Evolutionary conservation across 1,284 basidiomycete genomes (phyloP).

Genomic region (Mycosarcoma mackinlayi): DNA sequence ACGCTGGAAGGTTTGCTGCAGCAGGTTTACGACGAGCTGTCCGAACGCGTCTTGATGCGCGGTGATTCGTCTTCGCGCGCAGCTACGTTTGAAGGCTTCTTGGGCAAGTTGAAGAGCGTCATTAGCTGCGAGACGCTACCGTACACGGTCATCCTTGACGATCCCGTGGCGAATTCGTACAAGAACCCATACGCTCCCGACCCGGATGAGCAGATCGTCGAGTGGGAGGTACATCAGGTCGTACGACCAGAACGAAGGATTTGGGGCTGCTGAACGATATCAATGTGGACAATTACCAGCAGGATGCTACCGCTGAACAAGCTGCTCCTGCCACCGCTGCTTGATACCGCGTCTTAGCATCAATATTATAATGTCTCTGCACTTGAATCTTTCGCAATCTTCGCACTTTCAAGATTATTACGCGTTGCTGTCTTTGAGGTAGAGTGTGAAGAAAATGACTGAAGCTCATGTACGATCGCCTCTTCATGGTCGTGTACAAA

Average conservation of each 20-base stretch:
- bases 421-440: too few relatives aligned
- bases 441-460: too few relatives aligned
- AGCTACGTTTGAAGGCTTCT: constrained; percentile 73
- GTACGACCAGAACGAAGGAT: constrained; percentile 93
- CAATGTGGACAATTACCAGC: constrained; percentile 73
- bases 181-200: constrained; percentile 79
- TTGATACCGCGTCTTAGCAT: background rate
- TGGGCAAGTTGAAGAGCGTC: constrained; percentile 74
- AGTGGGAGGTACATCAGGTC: constrained; percentile 85
- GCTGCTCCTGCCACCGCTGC: background rate
- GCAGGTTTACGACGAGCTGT: constrained; percentile 94
- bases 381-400: too few relatives aligned
- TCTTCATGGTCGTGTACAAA: too few relatives aligned
- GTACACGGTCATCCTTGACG: constrained; percentile 87
- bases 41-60: constrained; percentile 83
- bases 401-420: too few relatives aligned
- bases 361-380: background rate
- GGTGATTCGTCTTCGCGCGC: constrained; percentile 74
- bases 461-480: too few relatives aligned
- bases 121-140: constrained; percentile 62
- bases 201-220: constrained; percentile 70
- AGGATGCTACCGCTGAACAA: constrained; percentile 7
- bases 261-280: constrained; percentile 97
- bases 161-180: constrained; percentile 94
- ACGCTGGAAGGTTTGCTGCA: constrained; percentile 94